Percentiles rank a stretch among this genome's conserved stretches.
Conservation (phyloP, 768 basidiomycete genomes). For the Boletus rufocinnamomeus region DNA sequence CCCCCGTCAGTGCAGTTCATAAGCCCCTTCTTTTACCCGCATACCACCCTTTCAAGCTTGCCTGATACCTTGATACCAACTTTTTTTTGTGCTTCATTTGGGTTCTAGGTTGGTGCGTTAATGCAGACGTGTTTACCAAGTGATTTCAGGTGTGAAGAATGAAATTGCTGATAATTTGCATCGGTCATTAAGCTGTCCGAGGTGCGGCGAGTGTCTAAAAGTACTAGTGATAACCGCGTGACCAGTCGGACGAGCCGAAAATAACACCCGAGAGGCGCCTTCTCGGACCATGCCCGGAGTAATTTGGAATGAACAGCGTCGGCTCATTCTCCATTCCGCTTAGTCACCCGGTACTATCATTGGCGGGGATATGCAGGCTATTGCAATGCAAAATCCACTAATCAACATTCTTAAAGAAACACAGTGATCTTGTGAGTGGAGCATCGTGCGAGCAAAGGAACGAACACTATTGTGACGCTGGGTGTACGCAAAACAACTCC, state of each 20-base stretch:
- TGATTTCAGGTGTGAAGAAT: not conserved
- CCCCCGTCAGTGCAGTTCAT: not conserved
- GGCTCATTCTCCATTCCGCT: constrained; percentile 5
- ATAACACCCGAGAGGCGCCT: not conserved
- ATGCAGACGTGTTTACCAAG: not conserved
- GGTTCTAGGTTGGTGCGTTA: not conserved
- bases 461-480: too few species aligned
- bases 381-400: too few species aligned
- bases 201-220: not conserved
- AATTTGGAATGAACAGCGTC: not conserved
- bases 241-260: not conserved
- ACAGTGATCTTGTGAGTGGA: too few species aligned
- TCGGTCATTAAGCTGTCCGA: not conserved
- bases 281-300: not conserved
- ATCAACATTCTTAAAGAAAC: too few species aligned
- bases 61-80: constrained; percentile 6
- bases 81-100: not conserved
- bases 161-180: not conserved
- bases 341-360: too few species aligned
- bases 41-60: not conserved
- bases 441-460: too few species aligned
- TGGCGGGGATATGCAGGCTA: not conserved
- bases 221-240: not conserved
- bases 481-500: too few species aligned
- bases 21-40: not conserved